Evolutionary conservation across 768 basidiomycete species (phyloP).

Genomic region (Dentipellis fragilis): DNA sequence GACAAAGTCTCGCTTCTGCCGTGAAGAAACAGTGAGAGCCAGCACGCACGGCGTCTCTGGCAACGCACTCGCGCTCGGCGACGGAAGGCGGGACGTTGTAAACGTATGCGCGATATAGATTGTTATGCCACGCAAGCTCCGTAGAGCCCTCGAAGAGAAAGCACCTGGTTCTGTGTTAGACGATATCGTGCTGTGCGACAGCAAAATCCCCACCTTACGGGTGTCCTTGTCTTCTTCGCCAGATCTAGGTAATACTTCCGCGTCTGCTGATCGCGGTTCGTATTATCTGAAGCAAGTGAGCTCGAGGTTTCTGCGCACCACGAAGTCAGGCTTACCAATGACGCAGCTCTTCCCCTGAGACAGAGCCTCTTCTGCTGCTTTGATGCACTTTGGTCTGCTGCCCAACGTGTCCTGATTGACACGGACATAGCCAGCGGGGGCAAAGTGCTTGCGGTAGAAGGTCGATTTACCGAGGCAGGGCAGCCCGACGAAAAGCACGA

Average conservation of each 20-base stretch:
- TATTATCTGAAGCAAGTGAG: conserved; percentile 55
- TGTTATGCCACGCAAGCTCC: conserved; percentile 92
- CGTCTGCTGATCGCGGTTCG: conserved; percentile 69
- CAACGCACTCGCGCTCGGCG: conserved; percentile 30
- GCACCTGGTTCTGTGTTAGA: conserved; percentile 37
- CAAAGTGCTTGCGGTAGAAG: conserved; percentile 66
- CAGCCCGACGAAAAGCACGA: conserved; percentile 53
- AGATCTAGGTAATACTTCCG: conserved; percentile 64
- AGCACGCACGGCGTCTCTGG: background rate
- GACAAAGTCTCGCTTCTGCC: conserved; percentile 42
- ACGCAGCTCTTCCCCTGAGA: conserved; percentile 56
- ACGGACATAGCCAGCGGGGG: conserved; percentile 58
- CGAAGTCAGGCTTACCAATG: conserved; percentile 43
- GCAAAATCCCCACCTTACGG: conserved; percentile 37
- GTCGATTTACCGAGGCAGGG: conserved; percentile 74
- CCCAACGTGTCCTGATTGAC: conserved; percentile 82
- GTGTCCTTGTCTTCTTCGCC: conserved; percentile 43
- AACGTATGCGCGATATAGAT: conserved; percentile 77
- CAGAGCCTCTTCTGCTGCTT: conserved; percentile 46
- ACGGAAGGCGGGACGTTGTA: conserved; percentile 39
- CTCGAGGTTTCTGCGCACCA: background rate
- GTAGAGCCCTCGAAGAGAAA: conserved; percentile 64
- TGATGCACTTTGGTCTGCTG: conserved; percentile 68
- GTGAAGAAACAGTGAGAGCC: conserved; percentile 1
- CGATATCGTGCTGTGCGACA: background rate